phyloP scores from a whole-genome alignment of 345 rosid genomes.

The Heritiera littoralis region DNA sequence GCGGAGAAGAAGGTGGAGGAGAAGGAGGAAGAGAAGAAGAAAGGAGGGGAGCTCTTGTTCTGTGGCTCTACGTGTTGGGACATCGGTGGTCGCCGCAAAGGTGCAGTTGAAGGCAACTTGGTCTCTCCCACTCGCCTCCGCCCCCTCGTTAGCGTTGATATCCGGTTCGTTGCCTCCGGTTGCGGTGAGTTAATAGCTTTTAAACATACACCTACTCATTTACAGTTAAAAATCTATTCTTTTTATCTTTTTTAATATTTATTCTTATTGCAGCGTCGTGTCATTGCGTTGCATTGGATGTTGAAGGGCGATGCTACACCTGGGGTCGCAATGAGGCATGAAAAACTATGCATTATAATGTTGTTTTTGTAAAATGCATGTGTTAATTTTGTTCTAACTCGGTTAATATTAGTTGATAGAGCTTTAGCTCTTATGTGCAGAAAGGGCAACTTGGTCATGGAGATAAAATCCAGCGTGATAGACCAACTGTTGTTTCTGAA shows the following conservation, averaged over 20 bases:
- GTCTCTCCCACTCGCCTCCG: conserved; percentile 91
- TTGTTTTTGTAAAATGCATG: conserved; percentile 8
- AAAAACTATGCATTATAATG: conserved; percentile 7
- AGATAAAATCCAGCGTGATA: conserved; percentile 81
- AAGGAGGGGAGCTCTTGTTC: conserved; percentile 87
- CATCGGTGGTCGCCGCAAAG: conserved; percentile 61
- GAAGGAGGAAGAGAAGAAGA: conserved; percentile 44
- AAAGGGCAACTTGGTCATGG: conserved; percentile 98
- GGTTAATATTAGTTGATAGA: conserved; percentile 17
- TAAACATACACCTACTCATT: background rate
- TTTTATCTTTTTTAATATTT: conserved; percentile 9
- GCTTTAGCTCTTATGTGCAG: conserved; percentile 48
- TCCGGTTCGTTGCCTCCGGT: conserved; percentile 87
- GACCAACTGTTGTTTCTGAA: conserved; percentile 88
- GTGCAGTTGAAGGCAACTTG: conserved; percentile 65
- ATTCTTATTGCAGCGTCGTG: conserved; percentile 60
- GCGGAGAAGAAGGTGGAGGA: conserved; percentile 38
- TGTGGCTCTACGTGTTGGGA: conserved; percentile 93
- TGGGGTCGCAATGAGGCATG: conserved; percentile 98
- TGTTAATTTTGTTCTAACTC: background rate
- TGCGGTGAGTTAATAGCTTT: conserved; percentile 47
- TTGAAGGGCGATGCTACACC: conserved; percentile 92
- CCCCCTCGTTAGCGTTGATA: conserved; percentile 73
- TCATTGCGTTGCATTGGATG: conserved; percentile 97
- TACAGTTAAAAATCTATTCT: background rate